phyloP scores from a whole-genome alignment of 768 basidiomycete genomes.

The Leccinum variicolor region DNA sequence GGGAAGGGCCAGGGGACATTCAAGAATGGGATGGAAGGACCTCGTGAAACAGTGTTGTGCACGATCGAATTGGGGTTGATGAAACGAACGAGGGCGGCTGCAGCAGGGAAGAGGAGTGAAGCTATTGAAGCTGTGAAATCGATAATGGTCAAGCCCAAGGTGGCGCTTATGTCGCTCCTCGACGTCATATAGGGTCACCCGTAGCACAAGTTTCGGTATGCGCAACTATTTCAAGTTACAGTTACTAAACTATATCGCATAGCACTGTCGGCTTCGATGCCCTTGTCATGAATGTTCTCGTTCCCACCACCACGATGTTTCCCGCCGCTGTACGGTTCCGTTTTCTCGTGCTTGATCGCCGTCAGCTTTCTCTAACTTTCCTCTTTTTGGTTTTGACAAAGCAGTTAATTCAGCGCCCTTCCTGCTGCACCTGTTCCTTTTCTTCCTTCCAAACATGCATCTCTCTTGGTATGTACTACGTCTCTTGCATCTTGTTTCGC shows the following conservation, averaged over 20 bases:
- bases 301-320: neutral
- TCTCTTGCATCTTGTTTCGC: too few relatives aligned
- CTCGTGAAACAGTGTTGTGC: constrained; percentile 22
- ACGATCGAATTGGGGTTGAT: constrained; percentile 32
- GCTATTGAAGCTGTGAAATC: constrained; percentile 10
- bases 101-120: constrained; percentile 4
- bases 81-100: constrained; percentile 15
- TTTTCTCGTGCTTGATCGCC: neutral
- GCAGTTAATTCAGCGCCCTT: neutral
- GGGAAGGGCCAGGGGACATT: neutral
- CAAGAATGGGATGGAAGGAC: neutral
- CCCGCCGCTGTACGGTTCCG: neutral
- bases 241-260: too few relatives aligned
- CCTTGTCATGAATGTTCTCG: neutral
- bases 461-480: too few relatives aligned
- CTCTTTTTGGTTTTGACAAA: neutral
- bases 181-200: constrained; percentile 12
- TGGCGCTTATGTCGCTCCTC: constrained; percentile 30
- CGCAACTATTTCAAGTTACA: too few relatives aligned
- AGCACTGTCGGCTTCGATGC: too few relatives aligned
- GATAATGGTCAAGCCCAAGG: constrained; percentile 32
- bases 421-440: neutral
- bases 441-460: neutral
- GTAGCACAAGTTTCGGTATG: neutral
- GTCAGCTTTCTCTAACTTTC: neutral